These are phyloP conservation scores for Fusarium sp. DNA, from an alignment of 2,329 filamentous ascomycete species.

Conservation along the genomic window DNA sequence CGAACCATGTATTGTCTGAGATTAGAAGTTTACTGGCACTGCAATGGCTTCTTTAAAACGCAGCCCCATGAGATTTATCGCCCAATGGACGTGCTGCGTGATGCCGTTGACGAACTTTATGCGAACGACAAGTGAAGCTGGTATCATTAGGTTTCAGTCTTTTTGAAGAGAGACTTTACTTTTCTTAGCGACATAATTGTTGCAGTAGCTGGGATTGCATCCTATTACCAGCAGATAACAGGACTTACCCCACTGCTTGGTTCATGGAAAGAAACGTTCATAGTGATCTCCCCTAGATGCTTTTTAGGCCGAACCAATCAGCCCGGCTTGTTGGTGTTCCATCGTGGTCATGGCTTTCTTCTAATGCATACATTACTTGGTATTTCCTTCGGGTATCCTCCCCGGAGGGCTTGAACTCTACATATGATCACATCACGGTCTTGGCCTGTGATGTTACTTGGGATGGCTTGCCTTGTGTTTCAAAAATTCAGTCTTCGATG, in stretches of 20 bases:
- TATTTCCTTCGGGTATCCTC: too few species aligned
- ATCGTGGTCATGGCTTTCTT: background rate
- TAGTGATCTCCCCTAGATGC: background rate
- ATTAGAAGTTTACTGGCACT: too few species aligned
- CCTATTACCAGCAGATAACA: background rate
- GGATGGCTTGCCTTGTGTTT: background rate
- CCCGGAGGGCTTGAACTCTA: rapidly evolving
- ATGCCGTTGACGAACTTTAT: background rate
- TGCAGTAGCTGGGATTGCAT: background rate
- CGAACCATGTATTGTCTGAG: too few species aligned
- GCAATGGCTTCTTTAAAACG: too few species aligned
- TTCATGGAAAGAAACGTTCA: background rate
- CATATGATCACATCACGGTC: rapidly evolving
- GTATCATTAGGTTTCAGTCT: background rate
- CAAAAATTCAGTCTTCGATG: background rate
- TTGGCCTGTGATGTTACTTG: background rate
- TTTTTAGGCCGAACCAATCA: background rate
- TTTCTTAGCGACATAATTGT: background rate
- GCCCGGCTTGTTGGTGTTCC: background rate
- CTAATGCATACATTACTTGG: background rate
- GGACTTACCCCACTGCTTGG: background rate
- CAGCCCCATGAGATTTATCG: too few species aligned
- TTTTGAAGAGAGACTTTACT: background rate
- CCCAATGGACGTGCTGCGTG: background rate
- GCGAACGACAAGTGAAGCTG: background rate